These are phyloP conservation scores for Podospora anserina DNA, from an alignment of 495 filamentous ascomycete species.

Conservation along the genomic window DNA sequence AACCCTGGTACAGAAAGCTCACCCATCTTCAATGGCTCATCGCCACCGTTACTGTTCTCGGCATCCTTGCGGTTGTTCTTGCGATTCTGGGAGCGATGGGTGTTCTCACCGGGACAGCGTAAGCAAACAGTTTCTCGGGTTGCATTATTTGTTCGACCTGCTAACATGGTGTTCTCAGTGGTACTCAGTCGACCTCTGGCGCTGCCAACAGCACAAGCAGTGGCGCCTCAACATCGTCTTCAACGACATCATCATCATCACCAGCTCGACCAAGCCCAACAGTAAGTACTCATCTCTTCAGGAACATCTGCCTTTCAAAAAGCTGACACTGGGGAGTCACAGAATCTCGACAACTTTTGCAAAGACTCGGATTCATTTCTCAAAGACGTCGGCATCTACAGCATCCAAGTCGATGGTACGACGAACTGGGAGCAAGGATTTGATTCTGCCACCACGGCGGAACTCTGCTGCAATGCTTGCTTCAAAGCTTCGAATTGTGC, in stretches of 20 bases:
- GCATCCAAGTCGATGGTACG: background rate
- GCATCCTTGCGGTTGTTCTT: conserved; percentile 25
- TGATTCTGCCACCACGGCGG: conserved; percentile 10
- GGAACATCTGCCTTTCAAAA: background rate
- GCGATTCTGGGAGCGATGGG: conserved; percentile 32
- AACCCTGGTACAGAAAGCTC: conserved; percentile 29
- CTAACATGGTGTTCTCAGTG: conserved; percentile 19
- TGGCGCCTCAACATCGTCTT: background rate
- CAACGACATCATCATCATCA: conserved; percentile 9
- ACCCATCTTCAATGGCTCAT: conserved; percentile 21
- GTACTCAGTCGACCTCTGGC: background rate
- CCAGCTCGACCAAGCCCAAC: conserved; percentile 15
- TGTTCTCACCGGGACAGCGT: conserved; percentile 17
- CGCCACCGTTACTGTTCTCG: conserved; percentile 20
- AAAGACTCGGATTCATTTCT: conserved; percentile 21
- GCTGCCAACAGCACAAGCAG: background rate
- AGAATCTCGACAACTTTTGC: conserved; percentile 15
- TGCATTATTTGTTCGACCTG: background rate
- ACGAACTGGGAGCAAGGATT: background rate
- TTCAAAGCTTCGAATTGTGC: conserved; percentile 16
- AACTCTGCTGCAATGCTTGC: conserved; percentile 26
- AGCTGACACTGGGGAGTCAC: background rate
- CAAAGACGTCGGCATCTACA: background rate
- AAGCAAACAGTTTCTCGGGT: background rate
- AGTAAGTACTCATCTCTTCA: background rate